Evolutionary conservation across 805 yeast genomes (phyloP), one percentile per base, ranked within the genome.

Genomic region (Suhomyces kilbournensis): DNA sequence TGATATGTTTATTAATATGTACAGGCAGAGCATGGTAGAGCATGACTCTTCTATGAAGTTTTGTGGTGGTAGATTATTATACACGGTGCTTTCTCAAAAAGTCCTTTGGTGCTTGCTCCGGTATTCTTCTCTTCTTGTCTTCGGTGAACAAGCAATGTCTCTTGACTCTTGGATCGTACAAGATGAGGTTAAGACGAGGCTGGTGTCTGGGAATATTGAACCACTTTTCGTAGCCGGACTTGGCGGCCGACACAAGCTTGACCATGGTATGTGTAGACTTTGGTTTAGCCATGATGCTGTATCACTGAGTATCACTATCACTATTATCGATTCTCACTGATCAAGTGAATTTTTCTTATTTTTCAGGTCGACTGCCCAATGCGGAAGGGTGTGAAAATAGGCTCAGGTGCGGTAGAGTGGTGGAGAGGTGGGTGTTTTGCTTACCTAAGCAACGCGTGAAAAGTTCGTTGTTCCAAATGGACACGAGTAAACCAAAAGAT

Each of bases 101-200:
- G 57, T 74, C 79, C 60, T 64, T 70, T 51, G 75, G 71, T 22
- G 67, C 60, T 28, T 62, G 56, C 52, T 79, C 84, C 7, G 83
- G 83, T 12, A 85, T 81, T 69, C 88, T 90, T 70, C 99, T 83
- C 78, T 90, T 90, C 69, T 88, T 89, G 50, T 87, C 82, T 68
- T 93, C 99, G 28, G 84, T 83, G 75, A 94, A 93, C 55, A 93
- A 76, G 49, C 94, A 97, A 74, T 91, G 97, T 69, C 97, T 84
- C 70, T 88, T 84, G 9, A 90, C 97, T 55, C 73, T 58, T 30
- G 69, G 67, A 52, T 65, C 66, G 55, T 61, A 60, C 45, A 60
- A 57, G 20, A 92, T 86, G 65, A 90, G 94, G 46, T 83, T 84
- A 56, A 93, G 84, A 52, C 82, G 76, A 47, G 89, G 88, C 3